phyloP scores from a whole-genome alignment of 805 yeast genomes.

The Phaffomyces antillensis region DNA sequence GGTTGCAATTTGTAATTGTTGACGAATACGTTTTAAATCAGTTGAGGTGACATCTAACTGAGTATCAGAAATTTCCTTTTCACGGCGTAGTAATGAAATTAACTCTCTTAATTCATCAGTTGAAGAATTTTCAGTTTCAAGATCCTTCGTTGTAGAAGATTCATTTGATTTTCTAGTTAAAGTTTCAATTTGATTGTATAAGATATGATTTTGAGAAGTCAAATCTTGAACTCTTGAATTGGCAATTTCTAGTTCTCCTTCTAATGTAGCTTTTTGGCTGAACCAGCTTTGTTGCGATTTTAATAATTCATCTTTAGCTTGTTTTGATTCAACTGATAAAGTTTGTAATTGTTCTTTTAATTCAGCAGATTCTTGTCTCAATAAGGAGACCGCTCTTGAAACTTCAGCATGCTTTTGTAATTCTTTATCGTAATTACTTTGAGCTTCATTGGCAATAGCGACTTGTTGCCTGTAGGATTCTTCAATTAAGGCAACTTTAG shows the following conservation, averaged over 20 bases:
- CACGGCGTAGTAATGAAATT: constrained; percentile 58
- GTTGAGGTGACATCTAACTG: constrained; percentile 45
- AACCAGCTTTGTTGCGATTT: constrained; percentile 39
- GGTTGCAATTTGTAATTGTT: constrained; percentile 38
- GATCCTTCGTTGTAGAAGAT: not conserved
- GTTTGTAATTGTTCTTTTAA: constrained; percentile 23
- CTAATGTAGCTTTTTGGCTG: constrained; percentile 33
- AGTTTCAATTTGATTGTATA: constrained; percentile 61
- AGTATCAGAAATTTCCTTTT: constrained; percentile 62
- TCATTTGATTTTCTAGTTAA: constrained; percentile 16
- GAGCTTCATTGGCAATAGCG: constrained; percentile 40
- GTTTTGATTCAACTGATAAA: constrained; percentile 23
- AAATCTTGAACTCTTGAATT: constrained; percentile 46
- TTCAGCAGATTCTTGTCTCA: constrained; percentile 32
- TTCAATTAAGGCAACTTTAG: constrained; percentile 25
- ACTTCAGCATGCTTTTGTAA: constrained; percentile 48
- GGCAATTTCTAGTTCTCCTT: constrained; percentile 40
- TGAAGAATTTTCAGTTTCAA: constrained; percentile 12
- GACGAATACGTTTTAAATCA: constrained; percentile 48
- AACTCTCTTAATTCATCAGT: constrained; percentile 41
- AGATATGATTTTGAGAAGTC: constrained; percentile 57
- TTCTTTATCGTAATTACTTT: constrained; percentile 48
- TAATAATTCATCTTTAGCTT: constrained; percentile 26
- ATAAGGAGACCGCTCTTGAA: constrained; percentile 31
- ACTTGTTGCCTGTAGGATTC: constrained; percentile 38